Evolutionary conservation across 2,329 filamentous ascomycete species (phyloP).

Genomic region (Amauroascus verrucosus): DNA sequence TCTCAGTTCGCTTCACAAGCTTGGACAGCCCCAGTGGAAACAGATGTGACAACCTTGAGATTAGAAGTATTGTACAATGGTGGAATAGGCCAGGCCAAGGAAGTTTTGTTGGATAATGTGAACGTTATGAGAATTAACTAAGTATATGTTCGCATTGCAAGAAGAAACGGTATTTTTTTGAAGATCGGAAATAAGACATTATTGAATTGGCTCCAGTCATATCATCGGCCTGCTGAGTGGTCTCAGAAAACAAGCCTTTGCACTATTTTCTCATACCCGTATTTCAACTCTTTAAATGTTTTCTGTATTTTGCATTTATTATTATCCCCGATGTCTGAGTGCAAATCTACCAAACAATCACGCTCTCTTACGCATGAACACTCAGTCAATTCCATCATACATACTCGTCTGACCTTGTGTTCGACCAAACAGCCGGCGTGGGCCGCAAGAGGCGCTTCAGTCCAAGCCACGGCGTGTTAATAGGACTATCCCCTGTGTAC

Average conservation of each 20-base stretch:
- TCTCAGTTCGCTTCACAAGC: background rate
- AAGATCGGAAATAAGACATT: no score
- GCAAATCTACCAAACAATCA: background rate
- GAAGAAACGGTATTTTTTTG: background rate
- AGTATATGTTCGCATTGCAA: background rate
- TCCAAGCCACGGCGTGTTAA: slow-evolving; percentile 58
- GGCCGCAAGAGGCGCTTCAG: slow-evolving; percentile 43
- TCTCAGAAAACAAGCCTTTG: no score
- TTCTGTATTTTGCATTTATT: no score
- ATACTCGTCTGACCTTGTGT: slow-evolving; percentile 11
- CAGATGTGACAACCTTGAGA: background rate
- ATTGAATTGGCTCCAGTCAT: no score
- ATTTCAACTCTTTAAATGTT: no score
- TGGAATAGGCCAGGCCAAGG: background rate
- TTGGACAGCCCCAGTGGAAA: background rate
- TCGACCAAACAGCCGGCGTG: slow-evolving; percentile 15
- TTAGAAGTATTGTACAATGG: background rate
- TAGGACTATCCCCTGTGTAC: slow-evolving; percentile 58
- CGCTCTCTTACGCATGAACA: no score
- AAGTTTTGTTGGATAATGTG: background rate
- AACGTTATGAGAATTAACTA: background rate
- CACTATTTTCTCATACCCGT: no score
- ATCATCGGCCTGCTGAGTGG: no score
- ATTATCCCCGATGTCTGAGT: no score
- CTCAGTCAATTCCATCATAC: background rate